phyloP scores from a whole-genome alignment of 495 filamentous ascomycete genomes.

The Usnea hakonensis region DNA sequence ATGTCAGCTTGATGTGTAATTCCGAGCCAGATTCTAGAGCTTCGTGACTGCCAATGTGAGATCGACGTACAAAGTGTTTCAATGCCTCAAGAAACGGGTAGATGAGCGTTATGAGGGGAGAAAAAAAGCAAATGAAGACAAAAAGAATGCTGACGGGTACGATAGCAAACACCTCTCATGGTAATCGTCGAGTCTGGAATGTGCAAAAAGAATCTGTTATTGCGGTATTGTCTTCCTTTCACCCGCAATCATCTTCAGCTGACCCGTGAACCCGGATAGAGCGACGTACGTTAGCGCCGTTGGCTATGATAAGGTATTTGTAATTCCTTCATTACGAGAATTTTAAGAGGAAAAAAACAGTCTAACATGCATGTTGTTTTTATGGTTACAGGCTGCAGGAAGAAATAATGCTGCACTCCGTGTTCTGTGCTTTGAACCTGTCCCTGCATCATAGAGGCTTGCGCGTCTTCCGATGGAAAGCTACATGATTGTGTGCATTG shows the following conservation, averaged over 20 bases:
- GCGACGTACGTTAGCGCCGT: constrained; percentile 1
- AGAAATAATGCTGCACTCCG: neutral
- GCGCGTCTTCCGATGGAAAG: neutral
- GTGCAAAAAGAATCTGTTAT: neutral
- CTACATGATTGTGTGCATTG: neutral
- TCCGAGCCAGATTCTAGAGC: neutral
- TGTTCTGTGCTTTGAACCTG: neutral
- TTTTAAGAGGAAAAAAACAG: too few relatives aligned
- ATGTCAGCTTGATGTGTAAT: neutral
- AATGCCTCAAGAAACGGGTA: neutral
- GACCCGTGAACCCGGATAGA: neutral
- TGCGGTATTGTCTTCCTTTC: neutral
- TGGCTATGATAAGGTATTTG: neutral
- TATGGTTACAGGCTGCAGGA: too few relatives aligned
- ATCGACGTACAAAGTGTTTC: neutral
- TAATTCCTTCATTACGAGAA: neutral
- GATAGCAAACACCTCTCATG: neutral
- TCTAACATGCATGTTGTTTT: too few relatives aligned
- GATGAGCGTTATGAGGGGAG: neutral
- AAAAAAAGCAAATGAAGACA: too few relatives aligned
- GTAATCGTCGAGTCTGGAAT: neutral
- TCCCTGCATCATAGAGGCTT: neutral
- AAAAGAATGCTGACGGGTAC: neutral
- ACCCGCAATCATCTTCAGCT: neutral
- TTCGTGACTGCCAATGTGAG: neutral